Base-by-base conservation (phyloP, 495 filamentous ascomycete genomes). In the Hypoxylon cercidicola region DNA sequence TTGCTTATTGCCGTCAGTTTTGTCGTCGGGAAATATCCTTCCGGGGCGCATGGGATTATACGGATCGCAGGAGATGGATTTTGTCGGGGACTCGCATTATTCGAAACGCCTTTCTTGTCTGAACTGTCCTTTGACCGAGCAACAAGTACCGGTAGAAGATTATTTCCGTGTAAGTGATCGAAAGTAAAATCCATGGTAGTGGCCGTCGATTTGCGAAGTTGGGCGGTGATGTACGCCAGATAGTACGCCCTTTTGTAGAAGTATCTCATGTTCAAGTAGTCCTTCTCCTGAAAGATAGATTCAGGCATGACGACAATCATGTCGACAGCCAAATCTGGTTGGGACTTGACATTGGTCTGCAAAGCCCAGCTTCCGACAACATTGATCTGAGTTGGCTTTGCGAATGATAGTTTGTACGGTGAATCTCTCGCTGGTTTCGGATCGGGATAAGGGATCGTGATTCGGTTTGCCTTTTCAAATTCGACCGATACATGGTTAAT, bases 191-290 rank as follows among this genome's bases (percentile, higher is more conserved):
- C 78, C 50, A 89, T 80, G 1, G 76, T 77, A 6, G 82, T 66
- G 9, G 77, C 79, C 23, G 86, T 73, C 0, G 81, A 74, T 21
- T 85, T 81, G 54, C 85, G 85, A 18, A 99, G 79, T 4, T 83
- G 84, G 25, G 85, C 85, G 1, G 91, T 88, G 56, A 98, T 74
- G 62, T 87, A 90, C 34, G 93, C 91, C 23, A 99, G 76, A 64
- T 96, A 98, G 70, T 93, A 98, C 4, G 95, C 92, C 55, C 94
- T 79, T 73, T 97, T 97, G 76, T 97, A 89, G 70, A 98, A 97
- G 75, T 94, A 99, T 61, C 95, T 85, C 77, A 93, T 84, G 69
- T 98, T 92, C 44, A 93, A 81, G 73, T 93, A 97, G 76, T 99
- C 95, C 74, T 99, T 98, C 50, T 93, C 90, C 71, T 97, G 91